phyloP scores from a whole-genome alignment of 768 basidiomycete genomes.

The Strobilomyces dryophilus region DNA sequence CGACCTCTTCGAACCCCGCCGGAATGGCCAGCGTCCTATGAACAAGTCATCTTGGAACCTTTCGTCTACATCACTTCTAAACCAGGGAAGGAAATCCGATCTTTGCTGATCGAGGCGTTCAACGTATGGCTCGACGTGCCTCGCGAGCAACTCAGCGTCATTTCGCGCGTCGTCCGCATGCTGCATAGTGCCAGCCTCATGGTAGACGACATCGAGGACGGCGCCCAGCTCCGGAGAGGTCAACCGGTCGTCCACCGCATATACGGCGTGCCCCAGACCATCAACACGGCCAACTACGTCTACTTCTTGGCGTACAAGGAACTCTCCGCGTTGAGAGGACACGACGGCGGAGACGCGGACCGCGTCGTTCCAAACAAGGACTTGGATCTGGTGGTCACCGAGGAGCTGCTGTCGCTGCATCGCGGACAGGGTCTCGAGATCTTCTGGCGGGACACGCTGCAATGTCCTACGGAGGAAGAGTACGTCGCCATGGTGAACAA shows the following conservation, averaged over 20 bases:
- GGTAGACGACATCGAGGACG: conserved; percentile 96
- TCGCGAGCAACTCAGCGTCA: conserved; percentile 59
- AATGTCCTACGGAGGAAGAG: conserved; percentile 91
- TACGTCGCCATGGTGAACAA: conserved; percentile 96
- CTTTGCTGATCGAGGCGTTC: conserved; percentile 87
- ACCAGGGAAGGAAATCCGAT: conserved; percentile 91
- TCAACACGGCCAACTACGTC: conserved; percentile 96
- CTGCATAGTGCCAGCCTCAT: conserved; percentile 91
- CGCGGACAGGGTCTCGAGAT: conserved; percentile 94
- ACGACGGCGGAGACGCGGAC: neutral
- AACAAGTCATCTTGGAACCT: conserved; percentile 66
- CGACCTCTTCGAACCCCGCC: conserved; percentile 16
- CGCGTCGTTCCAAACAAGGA: conserved; percentile 67
- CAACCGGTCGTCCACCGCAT: conserved; percentile 91
- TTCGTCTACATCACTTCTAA: conserved; percentile 78
- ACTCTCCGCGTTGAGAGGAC: conserved; percentile 34
- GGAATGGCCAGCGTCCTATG: conserved; percentile 35
- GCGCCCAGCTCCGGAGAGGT: conserved; percentile 81
- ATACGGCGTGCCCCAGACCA: conserved; percentile 93
- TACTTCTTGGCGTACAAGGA: conserved; percentile 94
- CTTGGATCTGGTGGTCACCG: conserved; percentile 43
- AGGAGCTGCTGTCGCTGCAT: conserved; percentile 80
- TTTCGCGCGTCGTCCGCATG: conserved; percentile 86
- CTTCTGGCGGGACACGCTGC: conserved; percentile 88
- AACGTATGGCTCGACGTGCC: conserved; percentile 89